Evolutionary conservation across 169 alveolate genomes (phyloP), one percentile per base, ranked within the genome.

Genomic region (Blepharisma undulans): DNA sequence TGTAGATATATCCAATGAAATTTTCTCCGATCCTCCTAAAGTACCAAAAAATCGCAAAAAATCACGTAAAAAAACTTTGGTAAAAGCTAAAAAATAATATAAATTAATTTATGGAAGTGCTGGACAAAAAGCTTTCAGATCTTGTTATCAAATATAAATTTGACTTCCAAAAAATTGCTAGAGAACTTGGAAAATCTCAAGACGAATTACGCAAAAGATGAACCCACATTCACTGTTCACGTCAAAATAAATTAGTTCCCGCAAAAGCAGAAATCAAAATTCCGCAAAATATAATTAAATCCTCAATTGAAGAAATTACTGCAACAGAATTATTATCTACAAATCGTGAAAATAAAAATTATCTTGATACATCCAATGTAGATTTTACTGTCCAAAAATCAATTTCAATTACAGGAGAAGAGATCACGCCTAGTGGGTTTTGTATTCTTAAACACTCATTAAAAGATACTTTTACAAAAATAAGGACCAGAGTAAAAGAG

Each of bases 391-490:
- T 61, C 27, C 80, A 86, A 36, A 72, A 86, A 34, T 66, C 90
- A 25, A 66, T 72, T 66, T 86, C 90, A 27, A 72, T 86, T 19
- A 86, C 90, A 72, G 90, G 90, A 18, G 90, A 86, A 86, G 82
- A 86, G 34, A 86, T 86, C 2, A 86, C 90, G 6, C 84, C 90
- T 21, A 61, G 84, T 18, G 90, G 82, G 16, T 86, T 66, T 34
- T 66, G 82, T 48, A 36, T 86, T 4, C 33, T 86, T 1, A 86
- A 86, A 27, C 90, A 86, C 36, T 66, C 84, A 60, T 33, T 86
- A 60, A 86, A 86, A 72, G 90, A 86, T 8, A 86, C 90, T 29
- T 86, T 86, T 72, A 22, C 25, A 2, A 33, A 86, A 72, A 86
- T 86, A 29, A 25, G 82, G 5, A 36, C 61, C 7, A 22, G 84